Conservation (phyloP, 257 asterid genomes). For the Fraxinus quadrangulata region DNA sequence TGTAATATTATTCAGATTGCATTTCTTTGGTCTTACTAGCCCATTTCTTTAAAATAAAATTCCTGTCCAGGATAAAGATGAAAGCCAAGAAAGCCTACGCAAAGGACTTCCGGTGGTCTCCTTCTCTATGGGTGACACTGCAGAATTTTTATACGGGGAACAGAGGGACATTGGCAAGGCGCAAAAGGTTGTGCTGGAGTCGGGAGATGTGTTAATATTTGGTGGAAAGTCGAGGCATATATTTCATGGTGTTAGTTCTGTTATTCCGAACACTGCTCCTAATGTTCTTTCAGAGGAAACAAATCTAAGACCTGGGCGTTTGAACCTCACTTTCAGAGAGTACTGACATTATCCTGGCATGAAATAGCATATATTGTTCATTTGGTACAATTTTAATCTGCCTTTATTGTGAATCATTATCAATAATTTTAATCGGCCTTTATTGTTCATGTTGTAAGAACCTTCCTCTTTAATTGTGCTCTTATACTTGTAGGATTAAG, state of each 20-base stretch:
- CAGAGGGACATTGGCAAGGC: conserved; percentile 50
- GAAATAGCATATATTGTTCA: background rate
- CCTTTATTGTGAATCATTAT: background rate
- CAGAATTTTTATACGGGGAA: conserved; percentile 61
- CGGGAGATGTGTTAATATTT: conserved; percentile 82
- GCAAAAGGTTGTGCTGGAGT: conserved; percentile 48
- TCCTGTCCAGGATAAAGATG: conserved; percentile 70
- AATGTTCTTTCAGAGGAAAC: conserved; percentile 50
- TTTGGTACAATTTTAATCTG: background rate
- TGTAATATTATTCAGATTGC: background rate
- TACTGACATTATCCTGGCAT: conserved; percentile 19
- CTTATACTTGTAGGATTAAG: no score
- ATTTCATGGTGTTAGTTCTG: conserved; percentile 68
- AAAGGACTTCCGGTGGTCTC: conserved; percentile 78
- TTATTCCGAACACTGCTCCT: conserved; percentile 53
- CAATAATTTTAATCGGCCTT: no score
- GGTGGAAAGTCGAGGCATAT: conserved; percentile 76
- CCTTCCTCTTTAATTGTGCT: no score
- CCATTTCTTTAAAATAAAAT: background rate
- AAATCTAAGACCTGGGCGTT: conserved; percentile 61
- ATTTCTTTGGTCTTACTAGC: background rate
- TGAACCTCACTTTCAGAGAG: conserved; percentile 81
- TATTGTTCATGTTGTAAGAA: no score
- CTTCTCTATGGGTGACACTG: conserved; percentile 81
- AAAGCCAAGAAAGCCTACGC: conserved; percentile 59